These are phyloP conservation scores for Vaccinium macrocarpon DNA, from an alignment of 148 eudicot genomes.

Conservation along the genomic window DNA sequence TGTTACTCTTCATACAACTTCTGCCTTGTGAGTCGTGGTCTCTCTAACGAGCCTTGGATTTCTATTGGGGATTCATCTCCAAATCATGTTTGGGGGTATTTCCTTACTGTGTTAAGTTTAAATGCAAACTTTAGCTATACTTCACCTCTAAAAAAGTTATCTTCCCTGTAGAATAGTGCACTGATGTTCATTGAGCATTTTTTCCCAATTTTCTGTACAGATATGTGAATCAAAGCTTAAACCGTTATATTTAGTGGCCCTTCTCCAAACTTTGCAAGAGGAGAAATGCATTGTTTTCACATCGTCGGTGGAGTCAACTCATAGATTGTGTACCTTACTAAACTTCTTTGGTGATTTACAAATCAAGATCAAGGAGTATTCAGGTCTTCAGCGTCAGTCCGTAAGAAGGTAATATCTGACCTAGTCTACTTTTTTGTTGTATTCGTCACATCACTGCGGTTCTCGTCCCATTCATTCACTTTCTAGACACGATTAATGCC, in stretches of 20 bases:
- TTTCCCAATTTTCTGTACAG: constrained; percentile 39
- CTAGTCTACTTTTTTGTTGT: neutral
- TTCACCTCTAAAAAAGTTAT: neutral
- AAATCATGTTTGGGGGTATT: neutral
- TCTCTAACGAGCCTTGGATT: neutral
- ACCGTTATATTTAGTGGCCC: constrained; percentile 71
- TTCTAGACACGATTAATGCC: neutral
- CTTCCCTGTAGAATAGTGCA: neutral
- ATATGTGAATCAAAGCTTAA: constrained; percentile 72
- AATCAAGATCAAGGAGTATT: constrained; percentile 74
- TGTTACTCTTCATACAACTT: neutral
- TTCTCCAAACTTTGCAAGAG: constrained; percentile 66
- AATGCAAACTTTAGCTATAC: neutral
- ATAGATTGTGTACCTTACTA: constrained; percentile 64
- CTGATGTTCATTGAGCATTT: neutral
- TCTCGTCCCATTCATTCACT: neutral
- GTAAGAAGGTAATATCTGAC: constrained; percentile 59
- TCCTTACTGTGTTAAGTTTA: neutral
- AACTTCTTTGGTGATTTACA: constrained; percentile 64
- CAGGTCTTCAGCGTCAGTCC: constrained; percentile 78
- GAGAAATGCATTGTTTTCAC: constrained; percentile 93
- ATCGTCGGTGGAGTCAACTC: constrained; percentile 84
- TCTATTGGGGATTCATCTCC: neutral
- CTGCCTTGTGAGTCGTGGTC: neutral
- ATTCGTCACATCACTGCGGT: neutral